A percentile compares a stretch with the other conserved stretches of the same genome.
These are phyloP conservation scores for Claviceps cyperi DNA, from an alignment of 2,329 filamentous ascomycete genomes.

Conservation along the genomic window DNA sequence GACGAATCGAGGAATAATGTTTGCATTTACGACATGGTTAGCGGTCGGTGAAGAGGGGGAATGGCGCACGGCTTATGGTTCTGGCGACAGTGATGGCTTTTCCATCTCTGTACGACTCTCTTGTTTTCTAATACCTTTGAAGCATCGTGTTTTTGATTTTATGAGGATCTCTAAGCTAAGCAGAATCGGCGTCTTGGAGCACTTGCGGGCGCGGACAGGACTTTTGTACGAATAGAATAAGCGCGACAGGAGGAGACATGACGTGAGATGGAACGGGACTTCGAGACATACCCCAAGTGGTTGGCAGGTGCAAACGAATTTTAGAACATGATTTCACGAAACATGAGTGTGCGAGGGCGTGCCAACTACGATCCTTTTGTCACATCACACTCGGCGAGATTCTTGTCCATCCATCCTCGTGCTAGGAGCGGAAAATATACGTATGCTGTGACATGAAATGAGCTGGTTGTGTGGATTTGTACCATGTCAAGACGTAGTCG, in stretches of 20 bases:
- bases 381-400: no score
- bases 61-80: conserved; percentile 3
- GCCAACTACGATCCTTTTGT: no score
- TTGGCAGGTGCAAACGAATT: neutral
- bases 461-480: no score
- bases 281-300: neutral
- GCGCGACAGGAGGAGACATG: neutral
- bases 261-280: neutral
- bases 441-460: no score
- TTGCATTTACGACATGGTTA: conserved; percentile 1
- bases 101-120: neutral
- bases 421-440: neutral
- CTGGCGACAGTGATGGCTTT: neutral
- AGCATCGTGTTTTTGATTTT: neutral
- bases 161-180: neutral
- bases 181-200: neutral
- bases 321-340: neutral
- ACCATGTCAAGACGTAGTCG: no score
- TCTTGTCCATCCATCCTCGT: neutral
- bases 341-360: neutral
- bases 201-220: neutral
- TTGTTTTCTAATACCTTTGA: neutral
- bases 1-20: neutral
- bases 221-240: neutral
- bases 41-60: neutral